Percentiles rank a stretch among this genome's conserved stretches.
These are phyloP conservation scores for Rhynchospora pubera DNA, from an alignment of 176 grass and related monocot species.

Conservation along the genomic window DNA sequence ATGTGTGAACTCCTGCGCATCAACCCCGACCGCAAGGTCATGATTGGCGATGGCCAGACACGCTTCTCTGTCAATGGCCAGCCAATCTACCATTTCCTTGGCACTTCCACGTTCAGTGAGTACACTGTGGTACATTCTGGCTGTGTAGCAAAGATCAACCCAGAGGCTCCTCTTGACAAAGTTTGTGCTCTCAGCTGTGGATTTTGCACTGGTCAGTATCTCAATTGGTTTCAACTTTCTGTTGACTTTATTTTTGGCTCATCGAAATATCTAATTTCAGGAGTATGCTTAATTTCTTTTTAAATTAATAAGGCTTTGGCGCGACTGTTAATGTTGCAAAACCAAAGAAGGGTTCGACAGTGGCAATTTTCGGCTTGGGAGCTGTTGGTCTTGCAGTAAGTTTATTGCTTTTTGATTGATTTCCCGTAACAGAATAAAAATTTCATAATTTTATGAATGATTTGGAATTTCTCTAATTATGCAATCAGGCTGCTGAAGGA, in stretches of 20 bases:
- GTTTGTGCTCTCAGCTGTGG: constrained; percentile 77
- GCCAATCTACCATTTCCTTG: constrained; percentile 74
- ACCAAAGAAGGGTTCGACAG: constrained; percentile 48
- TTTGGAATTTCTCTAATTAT: not conserved
- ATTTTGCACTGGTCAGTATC: constrained; percentile 57
- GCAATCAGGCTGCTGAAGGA: constrained; percentile 72
- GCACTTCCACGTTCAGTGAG: constrained; percentile 82
- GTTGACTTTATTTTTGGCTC: not conserved
- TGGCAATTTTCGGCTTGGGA: constrained; percentile 76
- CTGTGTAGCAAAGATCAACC: constrained; percentile 70
- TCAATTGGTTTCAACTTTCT: not conserved
- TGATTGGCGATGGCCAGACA: constrained; percentile 49
- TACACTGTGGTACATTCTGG: constrained; percentile 82
- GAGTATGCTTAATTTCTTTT: not conserved
- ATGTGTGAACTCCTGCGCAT: constrained; percentile 87
- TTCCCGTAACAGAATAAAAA: not conserved
- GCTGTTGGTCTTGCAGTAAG: constrained; percentile 84
- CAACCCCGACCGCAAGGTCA: constrained; percentile 62
- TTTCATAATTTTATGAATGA: not conserved
- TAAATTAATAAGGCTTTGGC: constrained; percentile 45
- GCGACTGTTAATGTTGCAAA: constrained; percentile 79
- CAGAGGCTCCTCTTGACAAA: constrained; percentile 57
- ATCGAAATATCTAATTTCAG: not conserved
- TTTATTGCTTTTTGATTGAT: not conserved
- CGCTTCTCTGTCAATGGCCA: constrained; percentile 58